Evolutionary conservation across 257 asterid species (phyloP).

Genomic region (Ilex aquifolium): DNA sequence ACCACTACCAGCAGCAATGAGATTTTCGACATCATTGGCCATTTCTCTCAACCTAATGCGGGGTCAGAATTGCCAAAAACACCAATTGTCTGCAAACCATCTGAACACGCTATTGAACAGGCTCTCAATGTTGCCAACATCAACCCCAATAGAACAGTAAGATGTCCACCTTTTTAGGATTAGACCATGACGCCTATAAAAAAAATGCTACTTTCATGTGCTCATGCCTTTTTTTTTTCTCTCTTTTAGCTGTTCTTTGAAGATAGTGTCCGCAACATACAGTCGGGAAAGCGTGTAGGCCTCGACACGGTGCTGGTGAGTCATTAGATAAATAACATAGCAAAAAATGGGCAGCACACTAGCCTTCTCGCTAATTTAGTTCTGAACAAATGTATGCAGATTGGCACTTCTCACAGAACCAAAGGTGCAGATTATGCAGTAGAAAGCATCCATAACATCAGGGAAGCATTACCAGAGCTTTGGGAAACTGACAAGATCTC

Average conservation of each 20-base stretch:
- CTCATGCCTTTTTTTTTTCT: neutral
- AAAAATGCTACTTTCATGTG: neutral
- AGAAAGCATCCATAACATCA: constrained; percentile 84
- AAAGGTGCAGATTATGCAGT: constrained; percentile 87
- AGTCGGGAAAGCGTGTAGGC: constrained; percentile 76
- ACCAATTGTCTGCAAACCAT: constrained; percentile 87
- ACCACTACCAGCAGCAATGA: constrained; percentile 17
- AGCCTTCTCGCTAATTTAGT: neutral
- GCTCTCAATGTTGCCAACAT: constrained; percentile 81
- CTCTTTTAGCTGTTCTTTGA: constrained; percentile 75
- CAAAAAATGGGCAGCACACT: no score
- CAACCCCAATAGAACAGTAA: constrained; percentile 77
- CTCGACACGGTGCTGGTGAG: constrained; percentile 81
- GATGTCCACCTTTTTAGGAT: constrained; percentile 1
- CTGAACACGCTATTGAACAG: constrained; percentile 62
- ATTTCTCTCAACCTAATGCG: constrained; percentile 56
- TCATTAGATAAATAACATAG: neutral
- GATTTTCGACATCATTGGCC: constrained; percentile 72
- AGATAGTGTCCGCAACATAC: constrained; percentile 80
- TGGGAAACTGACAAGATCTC: constrained; percentile 66
- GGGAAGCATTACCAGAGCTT: constrained; percentile 89
- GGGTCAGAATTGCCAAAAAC: constrained; percentile 61
- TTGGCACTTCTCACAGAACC: constrained; percentile 77
- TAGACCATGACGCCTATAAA: neutral
- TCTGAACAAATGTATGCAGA: constrained; percentile 29